Evolutionary conservation across 139 green algal species (phyloP), one percentile per base, ranked within the genome.

Genomic region (Volvox africanus): DNA sequence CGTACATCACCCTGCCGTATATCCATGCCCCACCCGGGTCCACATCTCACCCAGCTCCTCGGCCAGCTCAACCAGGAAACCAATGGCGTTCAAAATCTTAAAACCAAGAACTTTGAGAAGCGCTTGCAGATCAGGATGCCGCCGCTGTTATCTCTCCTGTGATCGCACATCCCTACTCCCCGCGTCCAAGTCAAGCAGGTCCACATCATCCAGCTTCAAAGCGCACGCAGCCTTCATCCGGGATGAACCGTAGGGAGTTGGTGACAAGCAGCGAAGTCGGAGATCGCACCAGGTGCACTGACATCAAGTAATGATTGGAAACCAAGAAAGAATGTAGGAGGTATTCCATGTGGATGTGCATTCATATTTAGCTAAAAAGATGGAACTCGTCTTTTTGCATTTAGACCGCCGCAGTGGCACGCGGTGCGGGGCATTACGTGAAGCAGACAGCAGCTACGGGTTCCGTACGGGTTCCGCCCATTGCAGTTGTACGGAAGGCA

Each of bases 401-500:
- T 9, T 55, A 14, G 44, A 55, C 44, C 44, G 44, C 44, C 44
- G 44, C 44, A 55, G 44, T 55, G 44, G 44, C 44, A 9, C 44
- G n/a, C n/a, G n/a, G 9, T 9, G 44, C 5, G 9, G 44, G 44
- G 9, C 44, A 55, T 55, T 9, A 5, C 5, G 44, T 9, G 9
- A 55, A 55, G 44, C 44, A 5, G 9, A 5, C 44, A 55, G 5
- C 44, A 9, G 9, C n/a, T n/a, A n/a, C n/a, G n/a, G n/a, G 68
- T 89, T 13, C 28, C 68, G 37, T 20, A 77, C 80, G 78, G 95
- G 95, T 36, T 95, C 90, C 80, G 95, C 88, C 94, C 93, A 97
- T 65, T 97, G 95, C 77, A 96, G 93, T 62, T 95, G 93, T 35
- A 96, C 92, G n/a, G n/a, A n/a, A n/a, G n/a, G n/a, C n/a, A n/a